These are phyloP conservation scores for Rhodotorula graminis DNA, from an alignment of 768 basidiomycete genomes.

Conservation along the genomic window DNA sequence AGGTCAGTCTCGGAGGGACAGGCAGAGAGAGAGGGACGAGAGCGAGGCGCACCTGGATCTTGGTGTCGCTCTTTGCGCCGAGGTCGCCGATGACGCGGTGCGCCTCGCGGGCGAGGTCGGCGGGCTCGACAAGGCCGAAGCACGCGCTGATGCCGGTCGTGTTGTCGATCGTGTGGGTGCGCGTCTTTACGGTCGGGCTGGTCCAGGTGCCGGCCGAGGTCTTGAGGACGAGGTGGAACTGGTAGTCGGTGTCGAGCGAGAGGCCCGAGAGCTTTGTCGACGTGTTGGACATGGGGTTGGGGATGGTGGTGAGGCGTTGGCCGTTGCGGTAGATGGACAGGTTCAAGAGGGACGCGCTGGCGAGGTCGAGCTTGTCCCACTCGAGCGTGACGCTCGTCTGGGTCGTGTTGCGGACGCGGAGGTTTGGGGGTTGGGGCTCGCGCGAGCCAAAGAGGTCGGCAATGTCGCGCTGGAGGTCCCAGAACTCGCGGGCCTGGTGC, in stretches of 20 bases:
- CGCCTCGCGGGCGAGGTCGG: conserved; percentile 68
- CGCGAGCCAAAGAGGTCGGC: conserved; percentile 64
- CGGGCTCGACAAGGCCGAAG: conserved; percentile 81
- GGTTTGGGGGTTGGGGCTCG: conserved; percentile 65
- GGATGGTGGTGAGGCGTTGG: conserved; percentile 78
- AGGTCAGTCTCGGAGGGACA: neutral
- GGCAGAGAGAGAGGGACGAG: neutral
- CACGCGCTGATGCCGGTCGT: conserved; percentile 92
- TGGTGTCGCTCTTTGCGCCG: conserved; percentile 83
- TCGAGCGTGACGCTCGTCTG: conserved; percentile 93
- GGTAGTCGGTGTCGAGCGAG: conserved; percentile 61
- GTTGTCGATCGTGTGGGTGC: conserved; percentile 90
- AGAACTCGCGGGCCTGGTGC: conserved; percentile 73
- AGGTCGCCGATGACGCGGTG: conserved; percentile 76
- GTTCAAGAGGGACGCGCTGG: conserved; percentile 75
- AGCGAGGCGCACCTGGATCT: conserved; percentile 57
- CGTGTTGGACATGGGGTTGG: conserved; percentile 72
- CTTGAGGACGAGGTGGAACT: conserved; percentile 87
- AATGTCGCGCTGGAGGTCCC: conserved; percentile 76
- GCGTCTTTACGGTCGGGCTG: conserved; percentile 73
- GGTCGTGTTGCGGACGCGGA: conserved; percentile 87
- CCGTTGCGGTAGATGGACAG: conserved; percentile 91
- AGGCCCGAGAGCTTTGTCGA: conserved; percentile 54
- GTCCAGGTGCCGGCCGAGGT: conserved; percentile 88
- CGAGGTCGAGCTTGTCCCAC: conserved; percentile 82